phyloP scores from a whole-genome alignment of 2,329 filamentous ascomycete species.

The Harringtonia aguacate region DNA sequence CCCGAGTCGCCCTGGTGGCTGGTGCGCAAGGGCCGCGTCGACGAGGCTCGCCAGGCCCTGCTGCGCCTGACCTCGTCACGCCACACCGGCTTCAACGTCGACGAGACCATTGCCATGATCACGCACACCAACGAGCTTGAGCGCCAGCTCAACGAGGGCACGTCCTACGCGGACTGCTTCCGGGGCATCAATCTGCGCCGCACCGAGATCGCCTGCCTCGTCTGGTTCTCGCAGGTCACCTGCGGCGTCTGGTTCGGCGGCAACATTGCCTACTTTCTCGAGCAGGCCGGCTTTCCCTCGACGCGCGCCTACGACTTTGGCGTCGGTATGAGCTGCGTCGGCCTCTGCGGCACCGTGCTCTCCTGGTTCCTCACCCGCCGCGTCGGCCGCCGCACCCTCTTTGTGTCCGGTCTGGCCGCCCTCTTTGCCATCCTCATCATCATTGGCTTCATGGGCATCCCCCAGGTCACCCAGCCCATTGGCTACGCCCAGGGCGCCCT shows the following conservation, averaged over 20 bases:
- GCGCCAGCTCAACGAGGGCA: constrained; percentile 35
- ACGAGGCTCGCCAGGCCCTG: constrained; percentile 28
- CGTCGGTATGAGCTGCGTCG: no score
- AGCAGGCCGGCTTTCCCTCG: constrained; percentile 30
- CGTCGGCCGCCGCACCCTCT: no score
- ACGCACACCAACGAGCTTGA: constrained; percentile 47
- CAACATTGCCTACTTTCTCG: constrained; percentile 29
- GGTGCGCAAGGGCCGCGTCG: constrained; percentile 28
- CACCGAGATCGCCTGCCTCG: constrained; percentile 38
- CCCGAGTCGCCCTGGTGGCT: constrained; percentile 10
- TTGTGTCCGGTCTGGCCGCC: constrained; percentile 6
- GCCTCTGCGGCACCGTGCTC: no score
- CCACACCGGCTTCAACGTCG: constrained; percentile 8
- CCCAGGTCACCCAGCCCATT: no score
- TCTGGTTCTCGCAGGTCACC: constrained; percentile 23
- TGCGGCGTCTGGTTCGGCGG: constrained; percentile 39
- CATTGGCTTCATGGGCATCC: constrained; percentile 32
- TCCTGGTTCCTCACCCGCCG: constrained; percentile 9
- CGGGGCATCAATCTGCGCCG: constrained; percentile 36
- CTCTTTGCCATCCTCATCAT: constrained; percentile 28
- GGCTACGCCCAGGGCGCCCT: no score
- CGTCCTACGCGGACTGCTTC: constrained; percentile 41
- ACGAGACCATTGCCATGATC: constrained; percentile 37
- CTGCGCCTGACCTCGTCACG: constrained; percentile 24
- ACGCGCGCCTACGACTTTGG: constrained; percentile 17